Percentiles rank a stretch among this genome's conserved stretches.
These are phyloP conservation scores for Pleurotus platypus DNA, from an alignment of 768 basidiomycete species.

Conservation along the genomic window DNA sequence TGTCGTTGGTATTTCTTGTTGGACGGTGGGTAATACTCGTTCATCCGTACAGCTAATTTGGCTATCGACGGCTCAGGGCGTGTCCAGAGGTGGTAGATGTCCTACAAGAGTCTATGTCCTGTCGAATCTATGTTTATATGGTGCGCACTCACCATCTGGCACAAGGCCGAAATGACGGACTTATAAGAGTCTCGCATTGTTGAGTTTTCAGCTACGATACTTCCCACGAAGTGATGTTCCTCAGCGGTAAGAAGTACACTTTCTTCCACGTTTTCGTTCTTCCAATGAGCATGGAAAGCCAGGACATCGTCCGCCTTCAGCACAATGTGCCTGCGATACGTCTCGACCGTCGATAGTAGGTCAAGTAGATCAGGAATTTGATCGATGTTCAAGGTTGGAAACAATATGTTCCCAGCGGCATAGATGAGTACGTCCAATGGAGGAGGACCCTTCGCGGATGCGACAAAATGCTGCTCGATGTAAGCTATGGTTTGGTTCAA, in stretches of 20 bases:
- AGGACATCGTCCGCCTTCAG: constrained; percentile 22
- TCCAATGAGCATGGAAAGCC: constrained; percentile 23
- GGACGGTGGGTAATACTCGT: constrained; percentile 36
- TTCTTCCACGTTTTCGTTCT: constrained; percentile 9
- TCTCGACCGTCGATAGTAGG: constrained; percentile 33
- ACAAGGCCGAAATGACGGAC: constrained; percentile 23
- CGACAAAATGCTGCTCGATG: neutral
- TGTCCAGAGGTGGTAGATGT: constrained; percentile 31
- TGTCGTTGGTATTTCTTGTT: constrained; percentile 14
- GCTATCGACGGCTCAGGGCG: constrained; percentile 20
- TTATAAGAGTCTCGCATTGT: constrained; percentile 28
- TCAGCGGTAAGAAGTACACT: constrained; percentile 13
- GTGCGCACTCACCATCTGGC: constrained; percentile 21
- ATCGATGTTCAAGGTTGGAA: constrained; percentile 17
- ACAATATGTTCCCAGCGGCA: constrained; percentile 27
- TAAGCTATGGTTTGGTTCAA: neutral
- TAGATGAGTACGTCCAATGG: constrained; percentile 28
- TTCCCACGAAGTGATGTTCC: constrained; percentile 16
- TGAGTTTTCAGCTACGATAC: constrained; percentile 12
- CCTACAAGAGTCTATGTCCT: constrained; percentile 17
- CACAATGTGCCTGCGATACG: constrained; percentile 25
- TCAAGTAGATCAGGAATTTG: constrained; percentile 30
- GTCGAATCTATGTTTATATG: neutral
- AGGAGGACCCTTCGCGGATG: constrained; percentile 9
- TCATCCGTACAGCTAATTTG: constrained; percentile 33